These are phyloP conservation scores for Chytridiales sp. DNA, from an alignment of 371 early-diverging fungal species.

Conservation along the genomic window DNA sequence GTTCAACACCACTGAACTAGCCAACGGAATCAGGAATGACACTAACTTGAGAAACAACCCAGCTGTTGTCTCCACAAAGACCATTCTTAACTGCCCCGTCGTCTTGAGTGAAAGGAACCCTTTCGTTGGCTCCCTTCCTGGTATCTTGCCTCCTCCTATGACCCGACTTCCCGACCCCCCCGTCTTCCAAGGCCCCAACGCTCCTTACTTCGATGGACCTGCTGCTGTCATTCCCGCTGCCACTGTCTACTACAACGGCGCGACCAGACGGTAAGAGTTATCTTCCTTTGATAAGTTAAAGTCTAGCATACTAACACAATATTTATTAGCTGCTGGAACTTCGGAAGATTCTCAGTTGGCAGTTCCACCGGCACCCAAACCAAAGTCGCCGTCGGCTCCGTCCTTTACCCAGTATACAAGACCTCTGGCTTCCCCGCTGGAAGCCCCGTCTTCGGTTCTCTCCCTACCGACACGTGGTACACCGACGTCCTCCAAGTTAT, in stretches of 20 bases:
- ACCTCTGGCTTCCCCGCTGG: slow-evolving; percentile 5
- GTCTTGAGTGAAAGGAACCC: neutral
- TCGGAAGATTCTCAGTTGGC: slow-evolving; percentile 1
- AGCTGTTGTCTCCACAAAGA: neutral
- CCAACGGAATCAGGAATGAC: neutral
- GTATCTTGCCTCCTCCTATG: neutral
- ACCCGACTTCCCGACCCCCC: neutral
- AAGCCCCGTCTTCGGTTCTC: neutral
- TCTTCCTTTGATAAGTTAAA: neutral
- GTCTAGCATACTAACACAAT: neutral
- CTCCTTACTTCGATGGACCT: neutral
- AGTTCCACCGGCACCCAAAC: neutral
- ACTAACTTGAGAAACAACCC: neutral
- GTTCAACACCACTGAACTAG: neutral
- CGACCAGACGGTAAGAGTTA: neutral
- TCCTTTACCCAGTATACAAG: slow-evolving; percentile 6
- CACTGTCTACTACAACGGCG: neutral
- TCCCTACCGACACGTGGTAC: slow-evolving; percentile 3
- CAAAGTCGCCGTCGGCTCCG: neutral
- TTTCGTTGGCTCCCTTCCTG: neutral
- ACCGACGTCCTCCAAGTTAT: neutral
- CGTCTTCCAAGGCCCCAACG: neutral
- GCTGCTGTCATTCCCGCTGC: neutral
- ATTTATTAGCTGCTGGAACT: slow-evolving; percentile 6
- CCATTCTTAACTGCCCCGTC: slow-evolving; percentile 10